A percentile compares a stretch with the other conserved stretches of the same genome.
phyloP scores from a whole-genome alignment of 1,284 basidiomycete genomes.

The Rhodotorula sp. region DNA sequence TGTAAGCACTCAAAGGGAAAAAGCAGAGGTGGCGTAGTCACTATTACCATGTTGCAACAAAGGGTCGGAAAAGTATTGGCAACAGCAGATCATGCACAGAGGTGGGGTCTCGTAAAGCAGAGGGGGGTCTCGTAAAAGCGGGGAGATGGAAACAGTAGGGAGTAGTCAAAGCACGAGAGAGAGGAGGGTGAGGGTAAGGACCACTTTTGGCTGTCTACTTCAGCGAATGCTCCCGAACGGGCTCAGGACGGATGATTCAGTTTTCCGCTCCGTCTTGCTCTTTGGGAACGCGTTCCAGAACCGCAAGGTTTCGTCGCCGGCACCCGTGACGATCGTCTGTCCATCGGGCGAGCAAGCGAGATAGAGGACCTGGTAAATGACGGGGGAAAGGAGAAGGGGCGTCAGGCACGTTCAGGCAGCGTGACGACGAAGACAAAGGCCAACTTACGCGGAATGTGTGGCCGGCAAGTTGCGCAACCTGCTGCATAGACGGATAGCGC shows the following conservation, averaged over 20 bases:
- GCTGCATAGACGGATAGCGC: constrained; percentile 89
- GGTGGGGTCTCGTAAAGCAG: neutral
- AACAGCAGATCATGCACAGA: neutral
- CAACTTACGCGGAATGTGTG: constrained; percentile 74
- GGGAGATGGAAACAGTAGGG: neutral
- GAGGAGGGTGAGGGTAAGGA: neutral
- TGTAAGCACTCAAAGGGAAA: too few species aligned
- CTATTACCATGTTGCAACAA: neutral
- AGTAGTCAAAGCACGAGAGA: neutral
- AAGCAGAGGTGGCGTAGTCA: too few species aligned
- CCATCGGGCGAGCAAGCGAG: constrained; percentile 60
- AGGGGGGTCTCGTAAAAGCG: neutral
- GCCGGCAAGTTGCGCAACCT: constrained; percentile 90
- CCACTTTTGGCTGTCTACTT: neutral
- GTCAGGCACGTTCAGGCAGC: neutral
- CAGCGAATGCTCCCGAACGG: constrained; percentile 35
- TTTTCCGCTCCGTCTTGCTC: constrained; percentile 30
- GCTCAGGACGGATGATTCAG: constrained; percentile 28
- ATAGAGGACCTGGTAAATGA: constrained; percentile 69
- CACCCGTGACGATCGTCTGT: constrained; percentile 70
- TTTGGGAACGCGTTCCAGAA: constrained; percentile 89
- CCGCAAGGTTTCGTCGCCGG: constrained; percentile 89
- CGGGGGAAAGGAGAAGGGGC: neutral
- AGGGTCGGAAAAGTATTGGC: neutral
- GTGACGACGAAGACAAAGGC: too few species aligned